A percentile compares a stretch with the other conserved stretches of the same genome.
phyloP scores from a whole-genome alignment of 2,329 filamentous ascomycete species.

The Didymellaceae sp. region DNA sequence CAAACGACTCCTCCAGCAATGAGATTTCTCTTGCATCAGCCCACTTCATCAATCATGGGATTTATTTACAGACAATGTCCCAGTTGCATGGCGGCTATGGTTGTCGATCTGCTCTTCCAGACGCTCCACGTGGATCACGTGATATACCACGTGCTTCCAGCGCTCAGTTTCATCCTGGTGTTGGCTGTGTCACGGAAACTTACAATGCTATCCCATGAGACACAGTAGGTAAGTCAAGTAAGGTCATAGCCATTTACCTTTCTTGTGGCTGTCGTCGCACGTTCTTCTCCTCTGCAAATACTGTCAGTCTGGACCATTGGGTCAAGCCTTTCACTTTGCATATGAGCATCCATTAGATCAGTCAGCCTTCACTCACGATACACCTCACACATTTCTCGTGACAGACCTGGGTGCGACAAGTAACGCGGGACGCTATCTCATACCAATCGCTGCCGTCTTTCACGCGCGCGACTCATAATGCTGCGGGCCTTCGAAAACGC shows the following conservation, averaged over 20 bases:
- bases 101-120: not conserved
- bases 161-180: too few species aligned
- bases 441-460: constrained; percentile 10
- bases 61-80: not conserved
- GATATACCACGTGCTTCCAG: not conserved
- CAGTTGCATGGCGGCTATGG: not conserved
- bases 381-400: not conserved
- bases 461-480: constrained; percentile 10
- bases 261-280: too few species aligned
- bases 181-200: too few species aligned
- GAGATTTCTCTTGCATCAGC: not conserved
- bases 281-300: too few species aligned
- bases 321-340: too few species aligned
- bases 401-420: not conserved
- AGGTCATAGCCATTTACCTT: too few species aligned
- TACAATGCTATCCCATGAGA: too few species aligned
- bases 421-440: not conserved
- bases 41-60: too few species aligned
- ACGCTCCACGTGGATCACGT: not conserved
- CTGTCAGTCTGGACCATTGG: too few species aligned
- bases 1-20: not conserved
- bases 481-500: constrained; percentile 1
- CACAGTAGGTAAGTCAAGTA: too few species aligned
- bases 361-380: not conserved
- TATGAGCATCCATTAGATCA: too few species aligned